Percentiles rank a stretch among this genome's conserved stretches.
Conservation (phyloP, 352 stramenopile species). For the Globisporangium apiculatum region DNA sequence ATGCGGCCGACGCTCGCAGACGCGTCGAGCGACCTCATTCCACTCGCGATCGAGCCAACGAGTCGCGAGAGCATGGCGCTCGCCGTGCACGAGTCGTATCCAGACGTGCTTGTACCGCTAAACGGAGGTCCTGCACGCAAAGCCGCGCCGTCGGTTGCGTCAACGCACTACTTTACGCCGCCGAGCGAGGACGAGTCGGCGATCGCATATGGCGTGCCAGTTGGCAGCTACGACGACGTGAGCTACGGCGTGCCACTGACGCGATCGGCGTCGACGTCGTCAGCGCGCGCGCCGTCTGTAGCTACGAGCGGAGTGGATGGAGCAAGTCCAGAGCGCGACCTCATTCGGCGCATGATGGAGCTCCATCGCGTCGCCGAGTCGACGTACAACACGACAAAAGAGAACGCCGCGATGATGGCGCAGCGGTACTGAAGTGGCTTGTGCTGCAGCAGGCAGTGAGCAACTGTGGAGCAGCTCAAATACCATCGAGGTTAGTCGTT, state of each 20-base stretch:
- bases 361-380: slow-evolving; percentile 40
- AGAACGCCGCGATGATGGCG: slow-evolving; percentile 41
- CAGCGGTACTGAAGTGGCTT: slow-evolving; percentile 5
- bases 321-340: slow-evolving; percentile 6
- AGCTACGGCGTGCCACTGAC: background rate
- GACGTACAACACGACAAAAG: slow-evolving; percentile 36
- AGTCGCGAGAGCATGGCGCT: slow-evolving; percentile 8
- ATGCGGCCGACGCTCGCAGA: slow-evolving; percentile 5
- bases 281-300: slow-evolving; percentile 11
- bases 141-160: background rate
- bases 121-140: background rate
- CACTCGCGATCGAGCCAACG: background rate
- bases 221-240: slow-evolving; percentile 4
- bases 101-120: background rate
- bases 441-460: no score
- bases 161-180: slow-evolving; percentile 5
- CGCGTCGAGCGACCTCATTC: slow-evolving; percentile 12
- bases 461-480: no score
- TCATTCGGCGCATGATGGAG: slow-evolving; percentile 33
- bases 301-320: background rate
- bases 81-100: slow-evolving; percentile 6
- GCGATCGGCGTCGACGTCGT: slow-evolving; percentile 4
- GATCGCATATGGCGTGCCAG: slow-evolving; percentile 4
- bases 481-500: no score
- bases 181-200: background rate